Conservation (phyloP, 2,329 filamentous ascomycete genomes). For the Aspergillus sp. region DNA sequence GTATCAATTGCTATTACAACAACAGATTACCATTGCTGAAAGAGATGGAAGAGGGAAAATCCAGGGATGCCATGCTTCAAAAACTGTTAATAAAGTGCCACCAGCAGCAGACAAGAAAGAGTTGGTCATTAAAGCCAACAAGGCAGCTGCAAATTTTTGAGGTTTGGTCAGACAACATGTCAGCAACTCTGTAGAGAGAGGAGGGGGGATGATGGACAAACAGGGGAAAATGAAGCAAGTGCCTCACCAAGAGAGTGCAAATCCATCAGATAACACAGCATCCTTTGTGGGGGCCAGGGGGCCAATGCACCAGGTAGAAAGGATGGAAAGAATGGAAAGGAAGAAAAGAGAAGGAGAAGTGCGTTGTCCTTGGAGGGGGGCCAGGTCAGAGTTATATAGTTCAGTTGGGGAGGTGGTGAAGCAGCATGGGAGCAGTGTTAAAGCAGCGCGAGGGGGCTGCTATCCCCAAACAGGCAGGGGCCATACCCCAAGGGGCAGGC, state of each 20-base stretch:
- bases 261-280: neutral
- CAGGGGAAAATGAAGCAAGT: neutral
- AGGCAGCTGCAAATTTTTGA: neutral
- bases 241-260: neutral
- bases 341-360: neutral
- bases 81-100: neutral
- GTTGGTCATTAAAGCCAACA: neutral
- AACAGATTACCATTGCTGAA: neutral
- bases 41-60: neutral
- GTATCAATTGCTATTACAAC: neutral
- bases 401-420: neutral
- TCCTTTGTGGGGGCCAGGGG: neutral
- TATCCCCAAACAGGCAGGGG: neutral
- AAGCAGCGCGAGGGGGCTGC: neutral
- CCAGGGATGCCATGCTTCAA: neutral
- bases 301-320: neutral
- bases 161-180: neutral
- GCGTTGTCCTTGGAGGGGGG: neutral
- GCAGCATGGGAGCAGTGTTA: neutral
- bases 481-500: too few relatives aligned
- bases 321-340: too few relatives aligned
- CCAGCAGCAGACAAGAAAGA: neutral
- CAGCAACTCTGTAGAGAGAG: neutral
- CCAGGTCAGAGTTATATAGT: neutral
- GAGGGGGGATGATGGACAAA: neutral